Evolutionary conservation across 169 alveolate genomes (phyloP).

Genomic region (Plasmodium billcollinsi): DNA sequence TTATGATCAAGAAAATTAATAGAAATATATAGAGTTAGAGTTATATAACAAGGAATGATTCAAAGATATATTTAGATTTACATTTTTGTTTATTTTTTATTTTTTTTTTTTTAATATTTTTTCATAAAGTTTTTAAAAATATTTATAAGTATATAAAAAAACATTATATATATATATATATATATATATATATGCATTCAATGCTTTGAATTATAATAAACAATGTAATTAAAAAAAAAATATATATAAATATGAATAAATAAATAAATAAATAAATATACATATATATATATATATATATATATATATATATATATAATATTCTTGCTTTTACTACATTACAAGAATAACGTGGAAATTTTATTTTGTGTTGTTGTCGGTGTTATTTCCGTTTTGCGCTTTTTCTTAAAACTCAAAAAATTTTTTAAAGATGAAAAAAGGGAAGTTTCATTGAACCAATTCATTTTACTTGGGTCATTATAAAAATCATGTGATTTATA

Average conservation of each 20-base stretch:
- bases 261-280: not conserved
- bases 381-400: conserved; percentile 24
- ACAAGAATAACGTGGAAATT: conserved; percentile 40
- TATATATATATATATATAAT: not conserved
- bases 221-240: not conserved
- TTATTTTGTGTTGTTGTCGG: conserved; percentile 12
- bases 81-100: conserved; percentile 9
- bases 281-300: not conserved
- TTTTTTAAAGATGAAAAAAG: conserved; percentile 54
- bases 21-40: no score
- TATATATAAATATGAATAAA: not conserved
- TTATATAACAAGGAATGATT: not conserved
- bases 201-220: no score
- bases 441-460: conserved; percentile 41
- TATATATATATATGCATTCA: no score
- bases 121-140: no score
- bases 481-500: conserved; percentile 31
- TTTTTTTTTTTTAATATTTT: conserved; percentile 21
- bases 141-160: no score
- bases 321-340: conserved; percentile 10
- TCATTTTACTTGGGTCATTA: conserved; percentile 56
- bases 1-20: no score
- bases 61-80: not conserved
- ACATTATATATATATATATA: no score
- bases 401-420: conserved; percentile 70